Evolutionary conservation across 1,284 basidiomycete genomes (phyloP).

Genomic region (Gomphus sp.): DNA sequence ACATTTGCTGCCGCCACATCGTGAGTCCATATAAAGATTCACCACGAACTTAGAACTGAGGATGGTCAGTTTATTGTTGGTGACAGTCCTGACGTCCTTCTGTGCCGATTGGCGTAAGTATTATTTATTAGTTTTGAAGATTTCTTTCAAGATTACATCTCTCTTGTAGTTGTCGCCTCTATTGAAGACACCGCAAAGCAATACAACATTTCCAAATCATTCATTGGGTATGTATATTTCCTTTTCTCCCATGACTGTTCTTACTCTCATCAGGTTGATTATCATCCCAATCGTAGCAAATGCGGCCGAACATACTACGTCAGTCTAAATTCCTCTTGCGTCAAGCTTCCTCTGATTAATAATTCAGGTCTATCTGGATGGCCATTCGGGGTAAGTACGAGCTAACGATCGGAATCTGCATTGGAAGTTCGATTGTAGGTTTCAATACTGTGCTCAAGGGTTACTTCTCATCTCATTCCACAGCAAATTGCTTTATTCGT

Average conservation of each 20-base stretch:
- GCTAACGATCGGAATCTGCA: constrained; percentile 79
- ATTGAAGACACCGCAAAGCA: constrained; percentile 82
- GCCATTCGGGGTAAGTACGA: constrained; percentile 84
- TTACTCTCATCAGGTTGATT: constrained; percentile 30
- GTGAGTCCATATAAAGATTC: constrained; percentile 28
- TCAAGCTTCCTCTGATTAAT: background rate
- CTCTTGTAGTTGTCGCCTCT: constrained; percentile 64
- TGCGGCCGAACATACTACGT: constrained; percentile 54
- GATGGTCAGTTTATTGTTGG: constrained; percentile 39
- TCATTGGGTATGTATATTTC: constrained; percentile 44
- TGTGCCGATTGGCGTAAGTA: constrained; percentile 70
- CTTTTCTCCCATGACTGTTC: background rate
- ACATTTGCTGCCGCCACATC: constrained; percentile 47
- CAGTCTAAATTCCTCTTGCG: background rate
- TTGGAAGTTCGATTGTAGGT: constrained; percentile 82
- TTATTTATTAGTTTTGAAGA: background rate
- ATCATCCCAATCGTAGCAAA: constrained; percentile 69
- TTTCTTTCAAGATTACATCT: background rate
- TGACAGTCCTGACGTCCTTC: constrained; percentile 79
- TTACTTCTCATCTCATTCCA: constrained; percentile 5
- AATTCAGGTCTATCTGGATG: constrained; percentile 82
- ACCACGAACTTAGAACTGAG: constrained; percentile 1
- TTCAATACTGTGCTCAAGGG: background rate
- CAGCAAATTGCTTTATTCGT: constrained; percentile 88
- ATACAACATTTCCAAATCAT: constrained; percentile 75